phyloP scores from a whole-genome alignment of 352 stramenopile species.

The Peronospora tabacina region DNA sequence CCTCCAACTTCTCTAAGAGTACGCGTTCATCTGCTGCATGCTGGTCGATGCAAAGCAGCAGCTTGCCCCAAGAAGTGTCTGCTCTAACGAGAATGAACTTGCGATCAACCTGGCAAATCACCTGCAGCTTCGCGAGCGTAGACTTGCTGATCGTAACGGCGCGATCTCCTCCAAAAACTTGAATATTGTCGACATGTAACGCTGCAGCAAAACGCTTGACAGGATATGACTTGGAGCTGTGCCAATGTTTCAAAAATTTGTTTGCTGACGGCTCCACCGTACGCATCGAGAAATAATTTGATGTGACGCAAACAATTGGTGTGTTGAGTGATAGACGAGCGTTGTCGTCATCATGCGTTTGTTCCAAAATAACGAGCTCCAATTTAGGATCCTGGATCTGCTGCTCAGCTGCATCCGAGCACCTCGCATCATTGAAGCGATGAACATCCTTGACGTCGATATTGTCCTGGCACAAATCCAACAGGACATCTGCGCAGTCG shows the following conservation, averaged over 20 bases:
- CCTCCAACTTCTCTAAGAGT: constrained; percentile 77
- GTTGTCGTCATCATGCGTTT: neutral
- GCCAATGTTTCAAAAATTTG: constrained; percentile 5
- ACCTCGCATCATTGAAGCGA: neutral
- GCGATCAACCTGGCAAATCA: constrained; percentile 85
- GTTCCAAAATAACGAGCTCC: neutral
- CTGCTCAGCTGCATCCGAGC: neutral
- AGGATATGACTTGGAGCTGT: neutral
- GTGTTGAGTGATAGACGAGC: neutral
- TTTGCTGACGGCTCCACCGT: neutral
- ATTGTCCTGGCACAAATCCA: constrained; percentile 12
- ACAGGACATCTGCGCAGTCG: constrained; percentile 19
- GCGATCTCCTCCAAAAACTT: constrained; percentile 12
- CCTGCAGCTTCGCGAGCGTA: constrained; percentile 51
- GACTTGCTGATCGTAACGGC: constrained; percentile 58
- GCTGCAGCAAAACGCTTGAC: constrained; percentile 11
- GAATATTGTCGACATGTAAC: constrained; percentile 34
- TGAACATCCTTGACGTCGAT: neutral
- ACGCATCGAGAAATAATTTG: constrained; percentile 15
- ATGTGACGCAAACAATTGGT: constrained; percentile 1
- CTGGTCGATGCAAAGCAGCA: constrained; percentile 85
- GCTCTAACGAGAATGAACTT: constrained; percentile 86
- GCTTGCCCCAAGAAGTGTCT: constrained; percentile 12
- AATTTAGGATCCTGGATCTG: neutral
- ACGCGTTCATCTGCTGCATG: constrained; percentile 88